Conservation (phyloP, 768 basidiomycete genomes). For the Ramaria rubella region DNA sequence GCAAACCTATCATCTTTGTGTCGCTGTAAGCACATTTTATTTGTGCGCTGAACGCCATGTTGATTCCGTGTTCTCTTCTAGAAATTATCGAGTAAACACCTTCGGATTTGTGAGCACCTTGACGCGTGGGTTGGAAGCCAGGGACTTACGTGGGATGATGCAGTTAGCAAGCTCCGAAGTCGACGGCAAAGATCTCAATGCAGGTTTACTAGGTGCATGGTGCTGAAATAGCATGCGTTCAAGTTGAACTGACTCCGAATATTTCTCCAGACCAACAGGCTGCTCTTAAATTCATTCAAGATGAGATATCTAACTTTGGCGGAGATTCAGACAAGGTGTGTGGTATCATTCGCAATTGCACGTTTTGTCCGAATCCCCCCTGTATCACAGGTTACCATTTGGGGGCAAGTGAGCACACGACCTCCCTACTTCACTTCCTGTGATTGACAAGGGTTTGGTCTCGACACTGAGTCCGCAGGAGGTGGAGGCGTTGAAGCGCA, state of each 20-base stretch:
- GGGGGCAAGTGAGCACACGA: constrained; percentile 47
- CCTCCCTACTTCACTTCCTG: neutral
- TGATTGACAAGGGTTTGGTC: neutral
- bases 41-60: neutral
- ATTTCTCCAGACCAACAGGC: constrained; percentile 30
- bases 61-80: neutral
- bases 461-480: constrained; percentile 13
- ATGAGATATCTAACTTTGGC: constrained; percentile 33
- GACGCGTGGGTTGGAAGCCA: too few relatives aligned
- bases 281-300: constrained; percentile 31
- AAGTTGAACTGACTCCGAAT: too few relatives aligned
- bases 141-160: too few relatives aligned
- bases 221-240: too few relatives aligned
- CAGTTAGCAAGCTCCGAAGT: constrained; percentile 11
- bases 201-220: constrained; percentile 28
- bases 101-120: constrained; percentile 12
- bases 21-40: constrained; percentile 8
- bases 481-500: constrained; percentile 12
- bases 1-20: constrained; percentile 22
- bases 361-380: neutral
- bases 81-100: constrained; percentile 17
- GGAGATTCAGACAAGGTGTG: constrained; percentile 26
- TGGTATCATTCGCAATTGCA: neutral
- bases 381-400: constrained; percentile 41
- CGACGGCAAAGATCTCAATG: constrained; percentile 17